phyloP scores from a whole-genome alignment of 352 stramenopile species.

The Globisporangium sylvaticum region DNA sequence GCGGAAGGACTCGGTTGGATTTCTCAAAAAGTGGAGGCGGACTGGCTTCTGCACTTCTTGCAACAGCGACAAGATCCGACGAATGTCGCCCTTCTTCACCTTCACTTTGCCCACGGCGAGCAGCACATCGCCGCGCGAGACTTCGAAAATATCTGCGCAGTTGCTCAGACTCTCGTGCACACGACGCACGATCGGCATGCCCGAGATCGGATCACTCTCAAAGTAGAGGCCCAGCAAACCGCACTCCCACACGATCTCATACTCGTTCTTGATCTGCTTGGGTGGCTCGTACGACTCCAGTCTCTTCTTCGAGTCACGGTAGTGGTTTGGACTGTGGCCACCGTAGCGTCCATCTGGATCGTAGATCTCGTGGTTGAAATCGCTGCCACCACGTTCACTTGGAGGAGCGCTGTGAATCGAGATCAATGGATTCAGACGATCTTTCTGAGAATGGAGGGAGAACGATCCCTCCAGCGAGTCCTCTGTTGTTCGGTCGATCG shows the following conservation, averaged over 20 bases:
- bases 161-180: slow-evolving; percentile 86
- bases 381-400: slow-evolving; percentile 49
- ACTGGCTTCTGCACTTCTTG: slow-evolving; percentile 84
- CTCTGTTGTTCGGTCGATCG: slow-evolving; percentile 43
- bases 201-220: slow-evolving; percentile 71
- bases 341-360: slow-evolving; percentile 44
- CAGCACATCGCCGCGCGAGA: slow-evolving; percentile 75
- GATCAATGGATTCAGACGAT: slow-evolving; percentile 45
- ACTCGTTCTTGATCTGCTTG: slow-evolving; percentile 70
- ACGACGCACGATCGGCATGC: slow-evolving; percentile 84
- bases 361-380: slow-evolving; percentile 36
- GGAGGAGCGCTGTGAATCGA: slow-evolving; percentile 49
- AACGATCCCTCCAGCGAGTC: slow-evolving; percentile 55
- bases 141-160: slow-evolving; percentile 82
- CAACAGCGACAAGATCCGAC: slow-evolving; percentile 67
- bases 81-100: slow-evolving; percentile 80
- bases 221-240: slow-evolving; percentile 82
- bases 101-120: slow-evolving; percentile 71
- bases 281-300: slow-evolving; percentile 60
- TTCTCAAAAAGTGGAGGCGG: slow-evolving; percentile 66
- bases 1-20: slow-evolving; percentile 65
- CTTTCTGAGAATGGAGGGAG: slow-evolving; percentile 27
- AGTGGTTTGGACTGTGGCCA: slow-evolving; percentile 38
- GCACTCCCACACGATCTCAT: slow-evolving; percentile 87
- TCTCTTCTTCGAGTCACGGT: slow-evolving; percentile 54